phyloP scores from a whole-genome alignment of 23 red algal genomes.

The Chondrus crispus region DNA sequence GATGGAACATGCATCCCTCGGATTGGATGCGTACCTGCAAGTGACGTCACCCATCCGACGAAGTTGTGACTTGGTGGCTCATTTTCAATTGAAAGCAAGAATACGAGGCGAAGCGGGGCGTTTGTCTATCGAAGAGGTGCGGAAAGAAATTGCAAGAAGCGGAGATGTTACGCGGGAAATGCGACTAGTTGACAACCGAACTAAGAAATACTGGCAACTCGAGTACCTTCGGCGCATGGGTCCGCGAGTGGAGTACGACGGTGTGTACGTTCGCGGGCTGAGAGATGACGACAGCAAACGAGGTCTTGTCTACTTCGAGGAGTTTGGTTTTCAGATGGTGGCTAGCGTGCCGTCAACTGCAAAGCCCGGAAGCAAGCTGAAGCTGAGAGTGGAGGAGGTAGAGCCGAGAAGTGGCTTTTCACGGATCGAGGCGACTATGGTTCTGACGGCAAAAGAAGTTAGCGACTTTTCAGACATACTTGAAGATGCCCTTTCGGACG shows the following conservation, averaged over 20 bases:
- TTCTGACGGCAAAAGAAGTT: neutral
- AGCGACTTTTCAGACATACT: neutral
- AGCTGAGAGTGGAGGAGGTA: neutral
- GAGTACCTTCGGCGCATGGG: constrained; percentile 53
- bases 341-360: neutral
- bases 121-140: constrained; percentile 8
- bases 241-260: neutral
- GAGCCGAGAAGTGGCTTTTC: constrained; percentile 13
- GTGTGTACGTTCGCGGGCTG: neutral
- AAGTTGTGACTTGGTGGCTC: constrained; percentile 73
- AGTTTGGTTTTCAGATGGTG: constrained; percentile 48
- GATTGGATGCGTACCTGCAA: constrained; percentile 68
- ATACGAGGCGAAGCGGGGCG: constrained; percentile 40
- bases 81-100: constrained; percentile 74
- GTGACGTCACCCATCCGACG: constrained; percentile 86
- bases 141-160: constrained; percentile 46
- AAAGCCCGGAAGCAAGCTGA: constrained; percentile 20
- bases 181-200: constrained; percentile 31
- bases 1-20: constrained; percentile 69
- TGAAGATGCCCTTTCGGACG: neutral
- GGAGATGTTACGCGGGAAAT: neutral
- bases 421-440: neutral
- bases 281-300: neutral
- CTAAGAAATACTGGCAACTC: constrained; percentile 67
- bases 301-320: constrained; percentile 48